Percentiles rank a stretch among this genome's conserved stretches.
These are phyloP conservation scores for Wallacemonas sp. DNA, from an alignment of 208 protist genomes.

Conservation along the genomic window DNA sequence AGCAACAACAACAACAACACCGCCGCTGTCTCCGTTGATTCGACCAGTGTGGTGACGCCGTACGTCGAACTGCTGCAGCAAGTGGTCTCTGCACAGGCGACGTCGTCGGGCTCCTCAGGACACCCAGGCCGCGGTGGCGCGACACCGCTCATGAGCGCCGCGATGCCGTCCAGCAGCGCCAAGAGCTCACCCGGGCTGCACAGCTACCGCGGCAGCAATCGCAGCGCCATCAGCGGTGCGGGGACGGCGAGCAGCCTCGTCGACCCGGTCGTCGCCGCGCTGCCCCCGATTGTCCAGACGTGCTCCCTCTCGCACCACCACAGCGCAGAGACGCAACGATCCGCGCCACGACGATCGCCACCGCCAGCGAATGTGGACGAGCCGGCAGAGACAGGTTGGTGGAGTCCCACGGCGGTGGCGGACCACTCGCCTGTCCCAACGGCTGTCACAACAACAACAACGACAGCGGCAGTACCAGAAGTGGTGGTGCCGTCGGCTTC, in stretches of 20 bases:
- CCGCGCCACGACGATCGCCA: neutral
- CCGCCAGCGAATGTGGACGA: neutral
- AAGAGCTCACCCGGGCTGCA: conserved; percentile 8
- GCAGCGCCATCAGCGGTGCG: too few species aligned
- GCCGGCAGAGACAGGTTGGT: neutral
- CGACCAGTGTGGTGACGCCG: neutral
- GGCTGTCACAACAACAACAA: neutral
- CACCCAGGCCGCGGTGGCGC: neutral
- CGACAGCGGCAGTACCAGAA: neutral
- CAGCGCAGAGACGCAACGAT: too few species aligned
- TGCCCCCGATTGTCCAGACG: neutral
- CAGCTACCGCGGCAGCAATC: conserved; percentile 5
- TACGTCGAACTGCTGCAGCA: conserved; percentile 1
- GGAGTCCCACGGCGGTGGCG: neutral
- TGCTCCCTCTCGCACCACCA: too few species aligned
- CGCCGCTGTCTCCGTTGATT: conserved; percentile 12
- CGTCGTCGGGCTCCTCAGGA: neutral
- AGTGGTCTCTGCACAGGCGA: neutral
- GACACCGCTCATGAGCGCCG: conserved; percentile 3
- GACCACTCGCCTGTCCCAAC: neutral
- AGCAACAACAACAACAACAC: too few species aligned
- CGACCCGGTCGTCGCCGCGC: neutral
- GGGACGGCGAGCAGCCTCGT: neutral
- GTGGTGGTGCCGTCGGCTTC: neutral
- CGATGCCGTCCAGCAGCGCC: neutral